phyloP scores from a whole-genome alignment of 116 monocot genomes.

The Phalaenopsis hybrid region DNA sequence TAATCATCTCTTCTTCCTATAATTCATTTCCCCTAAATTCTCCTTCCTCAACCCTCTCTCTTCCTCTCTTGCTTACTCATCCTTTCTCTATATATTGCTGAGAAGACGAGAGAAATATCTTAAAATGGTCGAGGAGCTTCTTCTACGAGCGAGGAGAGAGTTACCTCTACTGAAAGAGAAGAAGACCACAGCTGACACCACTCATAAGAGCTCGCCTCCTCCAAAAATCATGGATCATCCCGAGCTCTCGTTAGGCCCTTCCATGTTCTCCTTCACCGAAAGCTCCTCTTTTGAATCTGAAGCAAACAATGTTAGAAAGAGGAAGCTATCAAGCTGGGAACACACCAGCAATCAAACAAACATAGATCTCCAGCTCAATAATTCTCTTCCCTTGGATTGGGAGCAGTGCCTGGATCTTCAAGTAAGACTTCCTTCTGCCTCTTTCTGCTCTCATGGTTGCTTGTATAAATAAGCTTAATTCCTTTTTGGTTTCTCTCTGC shows the following conservation, averaged over 20 bases:
- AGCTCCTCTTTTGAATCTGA: slow-evolving; percentile 38
- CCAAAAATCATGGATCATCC: slow-evolving; percentile 13
- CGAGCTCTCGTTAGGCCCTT: slow-evolving; percentile 67
- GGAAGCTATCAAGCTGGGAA: slow-evolving; percentile 27
- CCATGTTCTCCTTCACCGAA: background rate
- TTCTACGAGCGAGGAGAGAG: slow-evolving; percentile 24
- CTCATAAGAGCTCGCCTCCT: background rate
- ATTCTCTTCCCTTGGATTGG: slow-evolving; percentile 87
- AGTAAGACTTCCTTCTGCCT: slow-evolving; percentile 38
- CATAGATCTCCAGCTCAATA: slow-evolving; percentile 63
- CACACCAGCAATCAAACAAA: slow-evolving; percentile 13
- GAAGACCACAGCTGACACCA: background rate
- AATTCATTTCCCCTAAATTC: background rate
- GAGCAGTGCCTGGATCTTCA: slow-evolving; percentile 94
- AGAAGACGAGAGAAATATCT: background rate
- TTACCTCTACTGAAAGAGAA: slow-evolving; percentile 1
- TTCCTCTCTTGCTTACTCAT: slow-evolving; percentile 9
- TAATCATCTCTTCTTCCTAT: slow-evolving; percentile 4
- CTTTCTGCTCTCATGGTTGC: too few relatives aligned
- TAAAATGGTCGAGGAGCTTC: slow-evolving; percentile 37
- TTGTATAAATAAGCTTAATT: background rate
- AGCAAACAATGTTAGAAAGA: slow-evolving; percentile 40
- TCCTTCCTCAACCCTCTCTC: background rate
- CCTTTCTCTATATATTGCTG: background rate
- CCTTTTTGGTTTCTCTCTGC: slow-evolving; percentile 1